These are phyloP conservation scores for Penicillium psychrofluorescens DNA, from an alignment of 495 filamentous ascomycete species.

Conservation along the genomic window DNA sequence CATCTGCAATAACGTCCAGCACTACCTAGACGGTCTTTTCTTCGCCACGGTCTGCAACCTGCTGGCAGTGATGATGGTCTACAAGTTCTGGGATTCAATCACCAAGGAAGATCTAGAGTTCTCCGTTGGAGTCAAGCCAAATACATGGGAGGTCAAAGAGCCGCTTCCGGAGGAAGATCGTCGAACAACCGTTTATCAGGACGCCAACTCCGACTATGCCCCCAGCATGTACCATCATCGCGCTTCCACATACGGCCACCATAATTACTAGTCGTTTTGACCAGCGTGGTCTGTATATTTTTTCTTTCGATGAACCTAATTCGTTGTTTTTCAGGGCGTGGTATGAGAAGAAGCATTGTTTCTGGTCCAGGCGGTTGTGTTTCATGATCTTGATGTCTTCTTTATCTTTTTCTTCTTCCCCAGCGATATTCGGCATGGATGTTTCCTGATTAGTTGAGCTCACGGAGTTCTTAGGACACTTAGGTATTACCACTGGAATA, in stretches of 20 bases:
- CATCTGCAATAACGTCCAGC: constrained; percentile 79
- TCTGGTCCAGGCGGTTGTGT: too few species aligned
- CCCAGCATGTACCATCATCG: constrained; percentile 52
- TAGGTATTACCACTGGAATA: too few species aligned
- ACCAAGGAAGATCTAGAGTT: constrained; percentile 98
- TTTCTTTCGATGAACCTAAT: not conserved
- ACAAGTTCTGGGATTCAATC: constrained; percentile 99
- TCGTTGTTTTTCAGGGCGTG: too few species aligned
- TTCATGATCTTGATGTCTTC: too few species aligned
- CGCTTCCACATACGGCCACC: constrained; percentile 26
- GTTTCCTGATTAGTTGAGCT: not conserved
- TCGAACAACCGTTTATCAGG: constrained; percentile 68
- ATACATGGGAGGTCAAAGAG: constrained; percentile 99
- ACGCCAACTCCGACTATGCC: constrained; percentile 53
- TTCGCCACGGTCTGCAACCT: constrained; percentile 93
- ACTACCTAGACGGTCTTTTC: constrained; percentile 93
- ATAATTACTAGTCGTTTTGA: constrained; percentile 18
- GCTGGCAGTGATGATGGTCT: constrained; percentile 98
- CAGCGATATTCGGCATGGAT: not conserved
- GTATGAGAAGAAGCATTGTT: too few species aligned
- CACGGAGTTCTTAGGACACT: too few species aligned
- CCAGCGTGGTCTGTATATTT: constrained; percentile 11
- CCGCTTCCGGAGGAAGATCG: constrained; percentile 82
- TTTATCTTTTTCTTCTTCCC: constrained; percentile 1
- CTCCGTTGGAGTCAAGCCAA: constrained; percentile 86